A percentile compares a stretch with the other conserved stretches of the same genome.
Conservation (phyloP, 352 stramenopile species). For the Lagenidium sp. region DNA sequence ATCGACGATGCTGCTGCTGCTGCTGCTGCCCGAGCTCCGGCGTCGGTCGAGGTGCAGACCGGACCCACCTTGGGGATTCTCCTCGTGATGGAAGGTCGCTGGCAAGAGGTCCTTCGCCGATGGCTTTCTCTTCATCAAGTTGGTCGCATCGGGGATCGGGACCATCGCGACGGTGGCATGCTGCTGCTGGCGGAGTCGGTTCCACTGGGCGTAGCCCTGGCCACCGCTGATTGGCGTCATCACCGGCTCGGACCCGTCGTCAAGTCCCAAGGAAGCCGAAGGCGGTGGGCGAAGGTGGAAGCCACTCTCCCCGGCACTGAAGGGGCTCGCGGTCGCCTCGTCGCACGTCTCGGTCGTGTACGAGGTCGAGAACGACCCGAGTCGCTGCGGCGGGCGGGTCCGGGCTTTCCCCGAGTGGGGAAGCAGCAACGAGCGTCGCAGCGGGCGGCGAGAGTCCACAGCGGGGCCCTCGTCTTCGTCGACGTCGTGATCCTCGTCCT, state of each 20-base stretch:
- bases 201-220: conserved; percentile 13
- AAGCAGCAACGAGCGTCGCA: too few species aligned
- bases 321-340: conserved; percentile 16
- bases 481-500: conserved; percentile 7
- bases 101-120: not conserved
- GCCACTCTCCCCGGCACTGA: not conserved
- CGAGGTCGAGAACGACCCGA: conserved; percentile 58
- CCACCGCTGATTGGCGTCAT: not conserved
- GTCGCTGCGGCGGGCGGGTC: conserved; percentile 9
- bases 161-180: conserved; percentile 10
- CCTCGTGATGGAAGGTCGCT: not conserved
- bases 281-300: too few species aligned
- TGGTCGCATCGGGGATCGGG: conserved; percentile 8
- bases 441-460: not conserved
- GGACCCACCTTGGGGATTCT: conserved; percentile 13
- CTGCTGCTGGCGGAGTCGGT: conserved; percentile 5
- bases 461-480: conserved; percentile 10
- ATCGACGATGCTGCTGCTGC: too few species aligned
- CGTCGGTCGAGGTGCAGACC: not conserved
- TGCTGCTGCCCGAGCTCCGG: not conserved
- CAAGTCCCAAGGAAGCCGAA: too few species aligned
- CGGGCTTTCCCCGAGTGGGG: not conserved
- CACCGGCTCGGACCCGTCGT: too few species aligned
- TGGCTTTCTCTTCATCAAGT: conserved; percentile 5
- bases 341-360: conserved; percentile 66